Evolutionary conservation across 495 filamentous ascomycete species (phyloP).

Genomic region (Wilcoxina mikolae): DNA sequence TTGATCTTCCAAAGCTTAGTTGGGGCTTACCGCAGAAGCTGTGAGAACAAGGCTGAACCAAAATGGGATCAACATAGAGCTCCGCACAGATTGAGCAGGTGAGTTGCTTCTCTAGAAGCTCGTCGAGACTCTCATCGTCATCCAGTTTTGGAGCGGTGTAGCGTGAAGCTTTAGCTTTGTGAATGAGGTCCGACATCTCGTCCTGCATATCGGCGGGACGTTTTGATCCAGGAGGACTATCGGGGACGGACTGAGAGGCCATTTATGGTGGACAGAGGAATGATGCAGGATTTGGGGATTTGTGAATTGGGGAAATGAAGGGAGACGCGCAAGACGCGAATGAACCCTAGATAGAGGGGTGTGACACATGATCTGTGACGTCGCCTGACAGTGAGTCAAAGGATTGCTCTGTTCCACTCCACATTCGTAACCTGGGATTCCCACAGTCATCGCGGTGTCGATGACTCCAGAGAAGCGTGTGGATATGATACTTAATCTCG

Average conservation of each 20-base stretch:
- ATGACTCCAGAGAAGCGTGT: no score
- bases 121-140: slow-evolving; percentile 12
- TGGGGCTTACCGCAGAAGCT: slow-evolving; percentile 67
- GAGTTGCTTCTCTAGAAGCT: slow-evolving; percentile 14
- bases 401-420: no score
- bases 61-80: slow-evolving; percentile 80
- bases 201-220: not conserved
- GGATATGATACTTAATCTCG: no score
- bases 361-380: no score
- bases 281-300: not conserved
- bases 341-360: not conserved
- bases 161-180: slow-evolving; percentile 22
- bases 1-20: slow-evolving; percentile 4
- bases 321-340: not conserved
- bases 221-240: not conserved
- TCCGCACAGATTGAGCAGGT: slow-evolving; percentile 69
- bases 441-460: no score
- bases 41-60: slow-evolving; percentile 88
- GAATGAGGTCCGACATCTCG: slow-evolving; percentile 17
- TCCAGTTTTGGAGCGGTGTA: slow-evolving; percentile 7
- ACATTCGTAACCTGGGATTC: no score
- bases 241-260: not conserved
- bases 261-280: not conserved
- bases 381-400: no score
- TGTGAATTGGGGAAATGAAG: not conserved